Percentiles rank a stretch among this genome's conserved stretches.
These are phyloP conservation scores for Nepenthes alata DNA, from an alignment of 179 eudicot genomes.

Conservation along the genomic window DNA sequence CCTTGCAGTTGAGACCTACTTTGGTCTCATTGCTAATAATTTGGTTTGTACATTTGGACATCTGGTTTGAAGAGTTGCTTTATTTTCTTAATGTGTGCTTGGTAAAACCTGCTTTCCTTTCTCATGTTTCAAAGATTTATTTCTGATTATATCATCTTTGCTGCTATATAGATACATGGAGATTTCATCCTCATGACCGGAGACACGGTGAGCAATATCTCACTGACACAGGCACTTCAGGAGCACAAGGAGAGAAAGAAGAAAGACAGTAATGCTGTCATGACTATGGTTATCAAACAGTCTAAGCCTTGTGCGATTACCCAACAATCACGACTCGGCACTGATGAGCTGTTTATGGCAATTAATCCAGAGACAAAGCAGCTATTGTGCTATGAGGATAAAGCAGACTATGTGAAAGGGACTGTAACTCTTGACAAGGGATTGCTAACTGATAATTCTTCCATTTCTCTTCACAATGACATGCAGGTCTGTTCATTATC, in stretches of 20 bases:
- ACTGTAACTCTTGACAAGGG: constrained; percentile 62
- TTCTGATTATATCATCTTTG: constrained; percentile 4
- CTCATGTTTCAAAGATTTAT: not conserved
- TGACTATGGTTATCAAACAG: constrained; percentile 81
- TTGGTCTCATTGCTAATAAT: too few relatives aligned
- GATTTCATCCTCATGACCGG: constrained; percentile 84
- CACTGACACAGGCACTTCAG: constrained; percentile 62
- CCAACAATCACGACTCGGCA: constrained; percentile 80
- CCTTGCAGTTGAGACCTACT: too few relatives aligned
- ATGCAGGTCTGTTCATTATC: constrained; percentile 49
- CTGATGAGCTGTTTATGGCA: constrained; percentile 86
- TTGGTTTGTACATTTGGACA: not conserved
- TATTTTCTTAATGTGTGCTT: not conserved
- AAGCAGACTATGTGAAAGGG: constrained; percentile 44
- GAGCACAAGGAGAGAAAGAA: constrained; percentile 86
- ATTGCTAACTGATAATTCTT: constrained; percentile 49
- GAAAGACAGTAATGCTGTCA: constrained; percentile 78
- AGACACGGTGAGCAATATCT: constrained; percentile 90
- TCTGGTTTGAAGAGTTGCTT: not conserved
- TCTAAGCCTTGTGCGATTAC: constrained; percentile 74
- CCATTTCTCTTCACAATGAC: constrained; percentile 67
- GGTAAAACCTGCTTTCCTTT: not conserved
- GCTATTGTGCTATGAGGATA: constrained; percentile 76
- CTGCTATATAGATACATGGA: constrained; percentile 56
- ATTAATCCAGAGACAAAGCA: constrained; percentile 78